These are phyloP conservation scores for Cyberlindnera sargentensis DNA, from an alignment of 805 yeast species.

Conservation along the genomic window DNA sequence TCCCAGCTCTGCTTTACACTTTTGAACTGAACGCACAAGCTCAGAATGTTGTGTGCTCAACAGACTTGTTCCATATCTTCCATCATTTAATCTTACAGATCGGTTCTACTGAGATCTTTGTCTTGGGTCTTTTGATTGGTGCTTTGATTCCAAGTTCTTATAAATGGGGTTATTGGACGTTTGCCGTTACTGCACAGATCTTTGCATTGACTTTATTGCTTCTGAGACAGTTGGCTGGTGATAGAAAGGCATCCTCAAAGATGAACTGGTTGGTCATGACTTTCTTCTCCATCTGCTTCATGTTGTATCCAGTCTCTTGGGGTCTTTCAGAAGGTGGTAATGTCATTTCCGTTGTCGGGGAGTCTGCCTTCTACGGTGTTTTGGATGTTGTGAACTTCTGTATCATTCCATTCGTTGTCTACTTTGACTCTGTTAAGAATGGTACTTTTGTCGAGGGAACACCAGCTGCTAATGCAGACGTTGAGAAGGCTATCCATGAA, in stretches of 20 bases:
- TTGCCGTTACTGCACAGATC: constrained; percentile 40
- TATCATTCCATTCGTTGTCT: constrained; percentile 31
- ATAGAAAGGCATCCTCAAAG: constrained; percentile 5
- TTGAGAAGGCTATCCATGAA: constrained; percentile 11
- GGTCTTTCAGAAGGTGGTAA: constrained; percentile 53
- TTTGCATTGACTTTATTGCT: constrained; percentile 27
- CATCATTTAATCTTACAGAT: constrained; percentile 32
- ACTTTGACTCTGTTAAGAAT: constrained; percentile 15
- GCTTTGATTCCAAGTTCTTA: constrained; percentile 45
- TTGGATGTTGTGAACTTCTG: constrained; percentile 40
- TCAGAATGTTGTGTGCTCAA: constrained; percentile 10
- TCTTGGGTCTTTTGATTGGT: constrained; percentile 51
- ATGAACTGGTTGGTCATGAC: constrained; percentile 8
- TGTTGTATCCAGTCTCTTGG: constrained; percentile 43
- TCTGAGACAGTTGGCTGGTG: constrained; percentile 22
- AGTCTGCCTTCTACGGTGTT: constrained; percentile 47
- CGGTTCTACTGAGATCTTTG: constrained; percentile 40
- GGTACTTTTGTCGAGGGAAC: constrained; percentile 11
- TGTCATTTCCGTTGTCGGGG: constrained; percentile 45
- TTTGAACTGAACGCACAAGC: constrained; percentile 23
- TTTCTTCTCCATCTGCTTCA: constrained; percentile 30
- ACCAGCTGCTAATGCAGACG: constrained; percentile 7
- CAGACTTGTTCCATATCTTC: constrained; percentile 16
- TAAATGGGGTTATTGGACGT: constrained; percentile 65
- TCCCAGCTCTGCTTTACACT: constrained; percentile 35